Base-by-base conservation (phyloP, 1,284 basidiomycete species). In the Cryptococcus sp. region DNA sequence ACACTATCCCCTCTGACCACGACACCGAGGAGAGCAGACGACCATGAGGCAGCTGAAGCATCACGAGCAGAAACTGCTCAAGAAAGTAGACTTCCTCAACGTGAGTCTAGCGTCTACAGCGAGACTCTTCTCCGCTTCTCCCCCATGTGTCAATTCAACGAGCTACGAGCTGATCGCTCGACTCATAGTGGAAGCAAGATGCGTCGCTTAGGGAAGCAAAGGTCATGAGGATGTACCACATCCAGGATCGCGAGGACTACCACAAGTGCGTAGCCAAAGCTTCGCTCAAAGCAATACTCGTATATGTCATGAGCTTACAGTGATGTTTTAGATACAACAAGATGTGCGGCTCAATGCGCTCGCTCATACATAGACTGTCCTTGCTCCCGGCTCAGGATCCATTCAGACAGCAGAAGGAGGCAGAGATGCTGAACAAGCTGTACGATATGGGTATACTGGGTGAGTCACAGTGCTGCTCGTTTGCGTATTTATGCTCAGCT, bases 361-460 rank as follows among this genome's bases (percentile, higher is more conserved):
- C 88, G 16, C 87, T 90, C 72, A 89, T 93, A 1, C 92, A 97
- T 78, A 87, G 91, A 22, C 78, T 98, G 58, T 89, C 93, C 41
- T 83, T 93, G 39, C 85, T 99, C 7, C 91, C 95, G 0, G 84
- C 93, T 0, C 86, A 91, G 64, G 95, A 99, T 78, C 90, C 93
- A 2, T 93, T 92, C 79, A 85, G 96, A 22, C 67, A 86, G 16
- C 86, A 88, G 64, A 91, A 91, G 85, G 91, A 99, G 80, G 85
- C 81, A 40, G 87, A 90, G 69, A 83, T 99, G 50, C 85, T 99
- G 53, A 87, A 89, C 66, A 99, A 99, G 79, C 85, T 98, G 60
- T 99, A 97, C 81, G 96, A 99, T 79, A 91, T 96, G 84, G 96
- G 95, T 55, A 86, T 99, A 47, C 84, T 99, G 60, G 80, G 81